A percentile compares a stretch with the other conserved stretches of the same genome.
Conservation (phyloP, 2,329 filamentous ascomycete genomes). For the Aspergillus clavatus region DNA sequence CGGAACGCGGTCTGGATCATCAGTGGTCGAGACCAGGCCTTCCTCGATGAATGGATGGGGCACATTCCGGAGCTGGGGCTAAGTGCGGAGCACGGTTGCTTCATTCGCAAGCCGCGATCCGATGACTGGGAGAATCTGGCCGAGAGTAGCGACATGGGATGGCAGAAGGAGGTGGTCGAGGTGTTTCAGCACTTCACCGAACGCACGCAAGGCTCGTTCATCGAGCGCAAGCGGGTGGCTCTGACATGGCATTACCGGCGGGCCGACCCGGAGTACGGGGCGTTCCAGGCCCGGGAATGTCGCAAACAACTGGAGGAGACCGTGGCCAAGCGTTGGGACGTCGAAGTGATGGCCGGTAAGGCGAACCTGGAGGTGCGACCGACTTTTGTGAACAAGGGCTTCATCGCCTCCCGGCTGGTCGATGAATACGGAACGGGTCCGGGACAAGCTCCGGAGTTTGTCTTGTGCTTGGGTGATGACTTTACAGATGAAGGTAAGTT, state of each 20-base stretch:
- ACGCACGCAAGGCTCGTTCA: slow-evolving; percentile 79
- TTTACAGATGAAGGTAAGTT: slow-evolving; percentile 91
- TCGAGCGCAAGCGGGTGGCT: slow-evolving; percentile 90
- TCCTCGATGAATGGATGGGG: slow-evolving; percentile 86
- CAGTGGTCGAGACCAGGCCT: slow-evolving; percentile 86
- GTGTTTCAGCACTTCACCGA: slow-evolving; percentile 88
- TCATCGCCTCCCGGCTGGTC: slow-evolving; percentile 82
- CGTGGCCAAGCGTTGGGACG: slow-evolving; percentile 74
- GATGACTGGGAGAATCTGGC: slow-evolving; percentile 85
- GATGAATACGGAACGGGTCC: slow-evolving; percentile 58
- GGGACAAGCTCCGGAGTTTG: slow-evolving; percentile 68
- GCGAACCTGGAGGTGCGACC: slow-evolving; percentile 96
- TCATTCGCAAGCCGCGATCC: slow-evolving; percentile 74
- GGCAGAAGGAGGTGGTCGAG: slow-evolving; percentile 80
- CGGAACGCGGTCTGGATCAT: slow-evolving; percentile 97
- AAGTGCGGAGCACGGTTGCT: slow-evolving; percentile 94
- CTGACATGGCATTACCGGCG: slow-evolving; percentile 96
- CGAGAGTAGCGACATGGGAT: slow-evolving; percentile 81
- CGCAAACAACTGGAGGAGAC: slow-evolving; percentile 74
- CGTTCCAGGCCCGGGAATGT: slow-evolving; percentile 74
- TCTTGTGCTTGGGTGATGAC: slow-evolving; percentile 89
- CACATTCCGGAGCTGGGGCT: slow-evolving; percentile 86
- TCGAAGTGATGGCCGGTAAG: slow-evolving; percentile 96
- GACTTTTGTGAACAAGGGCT: slow-evolving; percentile 95
- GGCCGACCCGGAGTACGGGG: slow-evolving; percentile 78